Percentiles rank a stretch among this genome's conserved stretches.
phyloP scores from a whole-genome alignment of 1,284 basidiomycete species.

The Boletus sp. region DNA sequence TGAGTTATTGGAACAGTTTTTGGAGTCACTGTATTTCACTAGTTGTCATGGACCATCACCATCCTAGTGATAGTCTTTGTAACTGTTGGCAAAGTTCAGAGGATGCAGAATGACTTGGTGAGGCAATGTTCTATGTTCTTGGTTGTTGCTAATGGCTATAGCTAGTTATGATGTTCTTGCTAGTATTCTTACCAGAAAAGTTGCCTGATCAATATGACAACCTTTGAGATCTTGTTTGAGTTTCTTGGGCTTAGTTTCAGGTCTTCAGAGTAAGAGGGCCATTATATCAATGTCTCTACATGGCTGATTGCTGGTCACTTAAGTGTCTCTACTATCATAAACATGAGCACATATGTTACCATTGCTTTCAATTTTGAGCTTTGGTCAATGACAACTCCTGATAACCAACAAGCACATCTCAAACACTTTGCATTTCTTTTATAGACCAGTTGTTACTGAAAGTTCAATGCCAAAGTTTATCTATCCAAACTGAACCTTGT shows the following conservation, averaged over 20 bases:
- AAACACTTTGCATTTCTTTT: slow-evolving; percentile 82
- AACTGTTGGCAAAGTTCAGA: slow-evolving; percentile 93
- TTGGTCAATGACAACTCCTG: slow-evolving; percentile 74
- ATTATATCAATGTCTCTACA: neutral
- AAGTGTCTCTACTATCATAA: slow-evolving; percentile 82
- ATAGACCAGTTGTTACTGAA: slow-evolving; percentile 67
- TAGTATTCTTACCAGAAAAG: slow-evolving; percentile 71
- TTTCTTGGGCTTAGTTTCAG: slow-evolving; percentile 85
- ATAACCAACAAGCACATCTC: slow-evolving; percentile 78
- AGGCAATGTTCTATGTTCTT: slow-evolving; percentile 29
- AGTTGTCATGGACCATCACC: slow-evolving; percentile 71
- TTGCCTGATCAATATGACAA: slow-evolving; percentile 74
- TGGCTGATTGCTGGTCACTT: slow-evolving; percentile 11
- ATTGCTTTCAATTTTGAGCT: slow-evolving; percentile 90
- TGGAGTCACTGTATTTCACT: no score
- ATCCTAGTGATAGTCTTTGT: slow-evolving; percentile 78
- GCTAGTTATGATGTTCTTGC: slow-evolving; percentile 89
- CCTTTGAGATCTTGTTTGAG: slow-evolving; percentile 79
- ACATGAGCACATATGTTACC: slow-evolving; percentile 80
- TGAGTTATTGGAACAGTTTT: no score
- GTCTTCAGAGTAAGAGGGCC: slow-evolving; percentile 67
- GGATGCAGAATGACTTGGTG: slow-evolving; percentile 86
- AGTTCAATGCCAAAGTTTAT: slow-evolving; percentile 74
- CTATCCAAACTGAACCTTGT: slow-evolving; percentile 74
- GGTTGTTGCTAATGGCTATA: slow-evolving; percentile 38